Evolutionary conservation across 2,329 filamentous ascomycete species (phyloP).

Genomic region (Hymenoscyphus repandus): DNA sequence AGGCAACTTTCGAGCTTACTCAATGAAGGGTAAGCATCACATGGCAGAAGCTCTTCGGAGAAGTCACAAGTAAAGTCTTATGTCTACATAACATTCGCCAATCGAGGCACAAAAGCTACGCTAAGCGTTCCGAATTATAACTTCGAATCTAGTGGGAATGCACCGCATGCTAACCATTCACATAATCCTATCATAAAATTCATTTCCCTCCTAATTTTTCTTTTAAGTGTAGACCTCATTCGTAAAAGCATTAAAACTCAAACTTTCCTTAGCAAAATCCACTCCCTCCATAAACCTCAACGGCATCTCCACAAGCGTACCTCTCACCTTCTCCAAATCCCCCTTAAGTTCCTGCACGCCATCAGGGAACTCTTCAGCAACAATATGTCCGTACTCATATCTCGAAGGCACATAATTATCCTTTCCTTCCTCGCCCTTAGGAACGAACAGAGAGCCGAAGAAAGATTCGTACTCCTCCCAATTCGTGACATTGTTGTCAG

Average conservation of each 20-base stretch:
- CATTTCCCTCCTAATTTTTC: too few relatives aligned
- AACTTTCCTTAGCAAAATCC: conserved; percentile 78
- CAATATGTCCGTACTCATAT: conserved; percentile 83
- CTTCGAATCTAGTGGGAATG: too few relatives aligned
- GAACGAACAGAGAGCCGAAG: conserved; percentile 63
- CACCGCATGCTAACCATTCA: too few relatives aligned
- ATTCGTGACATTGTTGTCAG: conserved; percentile 60
- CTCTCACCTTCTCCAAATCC: conserved; percentile 59
- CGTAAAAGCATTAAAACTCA: conserved; percentile 67
- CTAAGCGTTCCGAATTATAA: too few relatives aligned
- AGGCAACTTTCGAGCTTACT: too few relatives aligned
- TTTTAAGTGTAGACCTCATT: conserved; percentile 62
- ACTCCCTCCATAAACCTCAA: conserved; percentile 77
- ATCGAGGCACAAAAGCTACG: too few relatives aligned
- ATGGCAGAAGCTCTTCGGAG: too few relatives aligned
- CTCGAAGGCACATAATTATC: conserved; percentile 43
- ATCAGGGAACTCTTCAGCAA: conserved; percentile 69
- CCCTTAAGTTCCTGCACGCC: conserved; percentile 71
- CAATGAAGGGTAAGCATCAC: too few relatives aligned
- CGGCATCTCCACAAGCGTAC: conserved; percentile 83
- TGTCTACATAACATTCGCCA: too few relatives aligned
- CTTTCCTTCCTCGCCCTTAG: conserved; percentile 37
- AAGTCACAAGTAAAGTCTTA: too few relatives aligned
- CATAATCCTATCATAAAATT: too few relatives aligned
- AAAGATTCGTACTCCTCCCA: conserved; percentile 72